Percentiles rank a stretch among this genome's conserved stretches.
These are phyloP conservation scores for Fusarium austroafricanum DNA, from an alignment of 2,329 filamentous ascomycete species.

Conservation along the genomic window DNA sequence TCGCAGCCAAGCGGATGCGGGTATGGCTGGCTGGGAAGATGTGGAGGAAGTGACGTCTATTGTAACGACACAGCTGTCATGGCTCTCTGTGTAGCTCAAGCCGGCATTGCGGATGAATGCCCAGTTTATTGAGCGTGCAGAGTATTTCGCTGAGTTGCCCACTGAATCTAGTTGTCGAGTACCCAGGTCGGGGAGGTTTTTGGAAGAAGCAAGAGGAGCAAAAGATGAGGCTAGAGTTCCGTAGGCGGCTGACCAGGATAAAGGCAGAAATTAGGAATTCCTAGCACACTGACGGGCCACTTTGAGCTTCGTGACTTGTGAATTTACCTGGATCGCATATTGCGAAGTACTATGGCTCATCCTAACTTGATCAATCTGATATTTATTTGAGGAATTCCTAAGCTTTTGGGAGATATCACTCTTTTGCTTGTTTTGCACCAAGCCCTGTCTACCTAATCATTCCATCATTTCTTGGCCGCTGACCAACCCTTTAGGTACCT, in stretches of 20 bases:
- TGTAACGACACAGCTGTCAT: slow-evolving; percentile 45
- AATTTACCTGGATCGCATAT: neutral
- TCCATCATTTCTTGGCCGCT: neutral
- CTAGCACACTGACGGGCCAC: slow-evolving; percentile 15
- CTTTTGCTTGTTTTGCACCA: neutral
- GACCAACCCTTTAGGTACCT: slow-evolving; percentile 5
- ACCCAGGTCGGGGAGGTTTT: neutral
- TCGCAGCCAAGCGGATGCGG: slow-evolving; percentile 32
- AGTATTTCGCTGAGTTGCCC: slow-evolving; percentile 6
- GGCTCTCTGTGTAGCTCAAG: slow-evolving; percentile 38
- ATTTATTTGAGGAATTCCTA: neutral
- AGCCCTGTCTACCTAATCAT: neutral
- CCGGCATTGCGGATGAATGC: slow-evolving; percentile 40
- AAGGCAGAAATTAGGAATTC: slow-evolving; percentile 45
- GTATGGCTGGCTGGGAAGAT: slow-evolving; percentile 36
- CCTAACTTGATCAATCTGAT: neutral
- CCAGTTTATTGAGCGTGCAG: slow-evolving; percentile 19
- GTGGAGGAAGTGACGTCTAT: slow-evolving; percentile 47
- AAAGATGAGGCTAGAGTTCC: slow-evolving; percentile 32
- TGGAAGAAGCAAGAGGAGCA: slow-evolving; percentile 20
- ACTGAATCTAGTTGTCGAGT: neutral
- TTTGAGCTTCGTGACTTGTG: neutral
- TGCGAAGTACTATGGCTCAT: neutral
- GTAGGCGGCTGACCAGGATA: slow-evolving; percentile 44
- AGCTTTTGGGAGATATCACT: neutral